Evolutionary conservation across 2,329 filamentous ascomycete genomes (phyloP), one percentile per base, ranked within the genome.

Genomic region (Penicillium digitatum): DNA sequence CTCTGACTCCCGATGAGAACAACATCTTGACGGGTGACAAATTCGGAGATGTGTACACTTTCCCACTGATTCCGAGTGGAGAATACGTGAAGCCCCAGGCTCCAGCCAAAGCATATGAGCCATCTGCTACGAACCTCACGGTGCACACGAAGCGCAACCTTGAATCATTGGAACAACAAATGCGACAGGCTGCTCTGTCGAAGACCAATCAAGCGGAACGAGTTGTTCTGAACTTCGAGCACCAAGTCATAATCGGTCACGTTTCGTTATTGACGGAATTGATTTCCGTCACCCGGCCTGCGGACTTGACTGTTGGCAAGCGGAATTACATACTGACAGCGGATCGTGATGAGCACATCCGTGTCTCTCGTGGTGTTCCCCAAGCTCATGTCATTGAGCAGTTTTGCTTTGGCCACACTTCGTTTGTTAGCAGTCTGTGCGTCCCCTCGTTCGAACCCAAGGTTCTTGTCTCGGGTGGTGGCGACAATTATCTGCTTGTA

Each of bases 191-290:
- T 60, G 71, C 76, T 58, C 74, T 74, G 53, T 68, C 71, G 60
- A 70, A 75, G 62, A 63, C 54, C 49, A 72, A 62, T 58, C 72
- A 62, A 55, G 74, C 65, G n/a, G 78, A 81, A 57, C 75, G 76
- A 34, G 79, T 79, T 51, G 76, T 78, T 16, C 72, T 77, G 2
- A 70, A 78, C 26, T 95, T 95, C 69, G 87, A 90, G 64, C 84
- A 90, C 63, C 83, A 86, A 35, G 79, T 96, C 0, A 78, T 96
- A 8, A 83, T 99, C 0, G 94, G 94, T 12, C 94, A 99, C 74
- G 94, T 99, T 14, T 96, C 93, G 0, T 89, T 97, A 84, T 83
- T 99, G 47, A 96, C 92, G 1, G 87, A 90, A 66, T 71, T 96
- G 48, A 73, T 79, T 2, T 78, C 84, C 39, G 80, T 79, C 6